Evolutionary conservation across 176 grass and related monocot species (phyloP).

Genomic region (Oryza australiensis): DNA sequence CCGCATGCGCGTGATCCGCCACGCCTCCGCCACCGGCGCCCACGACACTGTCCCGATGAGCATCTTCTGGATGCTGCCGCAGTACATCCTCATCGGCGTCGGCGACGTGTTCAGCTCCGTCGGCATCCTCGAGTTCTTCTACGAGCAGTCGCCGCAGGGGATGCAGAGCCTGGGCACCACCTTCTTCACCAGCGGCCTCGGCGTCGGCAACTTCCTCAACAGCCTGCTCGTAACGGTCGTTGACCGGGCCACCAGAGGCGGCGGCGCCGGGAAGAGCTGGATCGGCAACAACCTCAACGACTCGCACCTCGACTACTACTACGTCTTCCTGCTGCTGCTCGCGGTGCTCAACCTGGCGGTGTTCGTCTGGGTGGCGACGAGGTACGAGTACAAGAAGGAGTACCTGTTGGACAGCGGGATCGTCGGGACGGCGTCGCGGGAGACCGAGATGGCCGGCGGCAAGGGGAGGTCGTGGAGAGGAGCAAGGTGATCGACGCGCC

Average conservation of each 20-base stretch:
- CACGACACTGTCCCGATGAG: constrained; percentile 64
- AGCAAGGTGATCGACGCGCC: constrained; percentile 17
- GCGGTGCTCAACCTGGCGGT: constrained; percentile 48
- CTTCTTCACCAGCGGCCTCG: constrained; percentile 73
- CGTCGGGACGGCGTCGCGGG: background rate
- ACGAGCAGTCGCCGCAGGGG: constrained; percentile 72
- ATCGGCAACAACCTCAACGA: constrained; percentile 73
- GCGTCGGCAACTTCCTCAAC: constrained; percentile 75
- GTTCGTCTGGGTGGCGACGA: constrained; percentile 51
- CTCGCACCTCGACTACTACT: constrained; percentile 77
- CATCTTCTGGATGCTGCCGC: constrained; percentile 80
- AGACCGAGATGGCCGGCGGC: background rate
- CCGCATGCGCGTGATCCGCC: constrained; percentile 41
- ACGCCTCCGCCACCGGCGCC: background rate
- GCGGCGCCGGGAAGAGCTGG: constrained; percentile 46
- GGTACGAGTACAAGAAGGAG: constrained; percentile 67
- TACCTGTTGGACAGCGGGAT: constrained; percentile 12
- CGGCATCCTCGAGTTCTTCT: constrained; percentile 82
- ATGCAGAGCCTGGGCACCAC: constrained; percentile 77
- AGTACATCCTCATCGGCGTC: constrained; percentile 66
- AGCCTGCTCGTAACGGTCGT: constrained; percentile 66
- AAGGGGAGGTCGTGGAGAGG: constrained; percentile 30
- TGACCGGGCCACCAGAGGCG: constrained; percentile 34
- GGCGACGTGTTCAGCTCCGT: constrained; percentile 77
- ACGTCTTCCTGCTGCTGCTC: constrained; percentile 56